Base-by-base conservation (phyloP, 495 filamentous ascomycete genomes). In the Talaromyces borbonicus region DNA sequence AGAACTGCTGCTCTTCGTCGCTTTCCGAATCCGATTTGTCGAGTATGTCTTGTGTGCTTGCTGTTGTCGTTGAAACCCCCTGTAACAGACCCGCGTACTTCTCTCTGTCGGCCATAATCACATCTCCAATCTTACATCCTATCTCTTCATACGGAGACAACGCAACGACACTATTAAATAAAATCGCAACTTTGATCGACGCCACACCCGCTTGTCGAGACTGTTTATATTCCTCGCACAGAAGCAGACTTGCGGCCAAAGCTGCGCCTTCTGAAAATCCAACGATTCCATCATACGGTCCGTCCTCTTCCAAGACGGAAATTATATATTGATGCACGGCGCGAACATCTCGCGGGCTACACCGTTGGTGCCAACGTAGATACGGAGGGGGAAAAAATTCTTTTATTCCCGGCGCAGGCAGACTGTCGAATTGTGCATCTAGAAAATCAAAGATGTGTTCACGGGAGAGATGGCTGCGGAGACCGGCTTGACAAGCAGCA, bases 251-350 rank as follows among this genome's bases (percentile, higher is more conserved):
- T 15, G 20, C 27, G 14, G 46, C 33, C 5, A 56, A 23, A 5
- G 49, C 38, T 3, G 47, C 48, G 1, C 53, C 53, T 18, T 51
- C 46, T 39, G 52, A 55, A 29, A 56, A 58, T 2, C 56, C 56
- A 19, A 58, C 24, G 1, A 45, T 49, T 3, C 56, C 56, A 19
- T 55, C 53, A 22, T 55, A 58, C 4, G 52, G 56, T 6, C 60
- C 54, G 7, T 57, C n/a, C 5, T 42, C 51, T 12, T 50, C 49
- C 22, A 57, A 39, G 2, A 46, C 26, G 4, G 54, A 44, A 11
- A 53, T 36, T 25, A 57, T 44, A 11, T 53, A 48, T 5, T 23
- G 41, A n/a, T 52, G 48, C 1, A 46, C 52, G 7, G 36, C 37
- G 22, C 43, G 46, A n/a, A 52, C 47, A 29, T 35, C 35, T 15